Evolutionary conservation across 2,329 filamentous ascomycete species (phyloP).

Genomic region (Chaetomium sp.): DNA sequence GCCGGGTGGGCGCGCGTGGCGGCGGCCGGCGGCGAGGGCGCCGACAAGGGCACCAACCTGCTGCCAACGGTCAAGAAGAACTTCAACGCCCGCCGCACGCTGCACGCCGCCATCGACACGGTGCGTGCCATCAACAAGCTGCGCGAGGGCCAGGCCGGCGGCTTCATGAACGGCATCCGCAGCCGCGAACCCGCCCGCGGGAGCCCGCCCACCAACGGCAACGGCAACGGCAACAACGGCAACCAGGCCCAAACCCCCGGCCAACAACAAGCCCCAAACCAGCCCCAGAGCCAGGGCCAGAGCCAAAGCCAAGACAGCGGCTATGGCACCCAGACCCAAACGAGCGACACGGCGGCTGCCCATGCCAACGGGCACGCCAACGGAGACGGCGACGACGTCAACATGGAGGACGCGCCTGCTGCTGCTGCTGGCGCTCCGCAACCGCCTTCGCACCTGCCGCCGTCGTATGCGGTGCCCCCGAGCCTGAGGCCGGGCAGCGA

Average conservation of each 20-base stretch:
- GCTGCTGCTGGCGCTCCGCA: background rate
- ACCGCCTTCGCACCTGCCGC: slow-evolving; percentile 10
- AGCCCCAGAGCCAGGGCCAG: background rate
- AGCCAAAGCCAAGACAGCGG: slow-evolving; percentile 20
- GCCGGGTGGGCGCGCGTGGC: slow-evolving; percentile 50
- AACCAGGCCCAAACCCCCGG: slow-evolving; percentile 29
- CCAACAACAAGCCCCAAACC: background rate
- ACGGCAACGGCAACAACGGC: background rate
- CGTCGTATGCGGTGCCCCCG: slow-evolving; percentile 46
- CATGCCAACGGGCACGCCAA: background rate
- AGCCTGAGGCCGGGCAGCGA: slow-evolving; percentile 57
- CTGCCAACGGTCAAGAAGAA: slow-evolving; percentile 73
- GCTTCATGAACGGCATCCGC: slow-evolving; percentile 63
- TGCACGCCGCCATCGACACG: slow-evolving; percentile 71
- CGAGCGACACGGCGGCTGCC: background rate
- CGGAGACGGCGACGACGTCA: slow-evolving; percentile 48
- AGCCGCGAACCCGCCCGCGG: slow-evolving; percentile 30
- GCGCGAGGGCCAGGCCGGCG: slow-evolving; percentile 56
- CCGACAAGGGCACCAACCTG: slow-evolving; percentile 60
- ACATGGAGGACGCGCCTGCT: slow-evolving; percentile 51
- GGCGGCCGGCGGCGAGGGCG: slow-evolving; percentile 45
- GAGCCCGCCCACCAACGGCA: background rate
- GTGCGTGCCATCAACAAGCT: slow-evolving; percentile 72
- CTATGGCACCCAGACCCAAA: slow-evolving; percentile 12
- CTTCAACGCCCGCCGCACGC: slow-evolving; percentile 69